A percentile compares a stretch with the other conserved stretches of the same genome.
These are phyloP conservation scores for Ramalina peruviana DNA, from an alignment of 495 filamentous ascomycete genomes.

Conservation along the genomic window DNA sequence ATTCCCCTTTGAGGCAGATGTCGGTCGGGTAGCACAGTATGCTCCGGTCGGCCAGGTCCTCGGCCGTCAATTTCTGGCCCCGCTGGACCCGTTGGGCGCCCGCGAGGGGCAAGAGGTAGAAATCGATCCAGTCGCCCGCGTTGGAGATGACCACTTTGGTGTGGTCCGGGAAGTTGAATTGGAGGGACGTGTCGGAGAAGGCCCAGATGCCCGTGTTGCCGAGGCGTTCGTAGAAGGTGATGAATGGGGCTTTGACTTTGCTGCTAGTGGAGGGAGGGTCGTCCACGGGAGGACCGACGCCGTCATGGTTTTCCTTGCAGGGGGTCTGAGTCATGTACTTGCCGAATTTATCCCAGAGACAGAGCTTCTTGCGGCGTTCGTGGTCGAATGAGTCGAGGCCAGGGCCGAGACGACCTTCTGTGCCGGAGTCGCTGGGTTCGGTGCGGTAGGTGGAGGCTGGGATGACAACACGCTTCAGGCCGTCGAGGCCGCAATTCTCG, in stretches of 20 bases:
- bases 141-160: constrained; percentile 69
- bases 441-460: constrained; percentile 45
- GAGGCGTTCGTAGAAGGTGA: constrained; percentile 79
- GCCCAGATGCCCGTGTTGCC: constrained; percentile 83
- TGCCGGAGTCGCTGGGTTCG: constrained; percentile 34
- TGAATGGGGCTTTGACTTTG: constrained; percentile 41
- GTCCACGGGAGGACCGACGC: constrained; percentile 9
- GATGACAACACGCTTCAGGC: constrained; percentile 49
- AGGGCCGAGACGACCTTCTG: constrained; percentile 35
- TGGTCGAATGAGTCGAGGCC: constrained; percentile 47
- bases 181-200: constrained; percentile 71
- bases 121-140: constrained; percentile 64
- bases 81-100: constrained; percentile 48
- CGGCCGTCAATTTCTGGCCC: constrained; percentile 50
- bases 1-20: constrained; percentile 25
- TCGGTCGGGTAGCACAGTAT: constrained; percentile 47
- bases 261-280: constrained; percentile 6
- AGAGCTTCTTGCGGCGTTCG: constrained; percentile 57
- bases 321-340: constrained; percentile 75
- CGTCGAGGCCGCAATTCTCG: constrained; percentile 54
- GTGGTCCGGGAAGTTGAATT: constrained; percentile 97
- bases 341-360: constrained; percentile 81
- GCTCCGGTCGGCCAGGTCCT: constrained; percentile 42
- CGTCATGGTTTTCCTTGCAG: constrained; percentile 24
- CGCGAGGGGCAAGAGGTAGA: constrained; percentile 64